phyloP scores from a whole-genome alignment of 805 yeast genomes.

The Hanseniaspora mollemarum region DNA sequence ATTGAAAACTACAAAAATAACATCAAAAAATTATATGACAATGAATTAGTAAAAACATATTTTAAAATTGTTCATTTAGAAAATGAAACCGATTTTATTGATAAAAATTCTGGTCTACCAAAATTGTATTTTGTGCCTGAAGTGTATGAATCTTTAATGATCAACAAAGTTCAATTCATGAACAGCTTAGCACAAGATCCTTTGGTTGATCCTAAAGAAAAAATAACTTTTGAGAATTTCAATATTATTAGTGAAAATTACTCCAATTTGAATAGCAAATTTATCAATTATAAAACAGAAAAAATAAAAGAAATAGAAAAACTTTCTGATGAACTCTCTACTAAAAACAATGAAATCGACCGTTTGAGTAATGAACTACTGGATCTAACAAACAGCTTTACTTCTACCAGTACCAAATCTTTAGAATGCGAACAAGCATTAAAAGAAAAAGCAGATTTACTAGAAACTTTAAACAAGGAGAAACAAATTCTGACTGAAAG shows the following conservation, averaged over 20 bases:
- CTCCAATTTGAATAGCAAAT: conserved; percentile 27
- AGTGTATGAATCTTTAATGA: conserved; percentile 57
- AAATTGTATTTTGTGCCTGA: conserved; percentile 57
- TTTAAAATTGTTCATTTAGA: conserved; percentile 48
- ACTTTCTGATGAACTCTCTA: conserved; percentile 19
- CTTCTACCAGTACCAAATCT: conserved; percentile 20
- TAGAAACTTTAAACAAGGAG: conserved; percentile 23
- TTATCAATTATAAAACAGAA: conserved; percentile 28
- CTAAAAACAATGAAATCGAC: conserved; percentile 17
- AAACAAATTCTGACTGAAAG: conserved; percentile 22
- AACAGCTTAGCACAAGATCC: conserved; percentile 69
- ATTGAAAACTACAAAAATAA: conserved; percentile 65
- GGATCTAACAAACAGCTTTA: conserved; percentile 16
- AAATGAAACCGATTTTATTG: conserved; percentile 34
- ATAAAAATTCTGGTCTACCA: conserved; percentile 52
- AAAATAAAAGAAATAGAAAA: conserved; percentile 20
- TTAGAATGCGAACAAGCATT: conserved; percentile 17
- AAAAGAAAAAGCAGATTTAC: conserved; percentile 8
- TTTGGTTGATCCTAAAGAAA: conserved; percentile 52
- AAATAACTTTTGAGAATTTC: conserved; percentile 47
- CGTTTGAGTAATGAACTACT: conserved; percentile 16
- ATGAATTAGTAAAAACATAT: conserved; percentile 43
- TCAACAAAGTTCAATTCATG: conserved; percentile 55
- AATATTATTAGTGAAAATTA: conserved; percentile 34
- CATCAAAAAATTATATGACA: conserved; percentile 60